Percentiles rank a stretch among this genome's conserved stretches.
Conservation (phyloP, 257 asterid species). For the Capsicum baccatum region DNA sequence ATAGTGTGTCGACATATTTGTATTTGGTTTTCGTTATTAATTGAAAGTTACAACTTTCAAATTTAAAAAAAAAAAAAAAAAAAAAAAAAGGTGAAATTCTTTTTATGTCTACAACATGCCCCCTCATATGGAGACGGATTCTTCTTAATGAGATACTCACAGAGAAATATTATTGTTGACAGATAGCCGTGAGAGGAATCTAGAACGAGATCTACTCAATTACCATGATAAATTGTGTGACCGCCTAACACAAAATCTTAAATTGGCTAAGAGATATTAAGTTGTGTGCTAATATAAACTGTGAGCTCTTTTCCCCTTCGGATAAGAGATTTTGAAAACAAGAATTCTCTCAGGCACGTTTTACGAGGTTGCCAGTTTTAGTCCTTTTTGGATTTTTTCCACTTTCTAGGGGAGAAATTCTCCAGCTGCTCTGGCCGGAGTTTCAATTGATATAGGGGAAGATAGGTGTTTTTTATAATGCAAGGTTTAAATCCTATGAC, state of each 20-base stretch:
- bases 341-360: too few species aligned
- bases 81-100: neutral
- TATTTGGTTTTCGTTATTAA: neutral
- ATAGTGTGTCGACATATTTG: neutral
- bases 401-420: too few species aligned
- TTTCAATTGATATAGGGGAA: too few species aligned
- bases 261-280: neutral
- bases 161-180: neutral
- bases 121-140: neutral
- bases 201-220: neutral
- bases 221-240: neutral
- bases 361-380: too few species aligned
- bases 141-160: conserved; percentile 8
- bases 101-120: neutral
- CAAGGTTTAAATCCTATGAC: too few species aligned
- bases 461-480: too few species aligned
- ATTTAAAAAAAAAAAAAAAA: neutral
- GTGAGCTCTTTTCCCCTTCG: too few species aligned
- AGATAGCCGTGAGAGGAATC: neutral
- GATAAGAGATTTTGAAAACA: too few species aligned
- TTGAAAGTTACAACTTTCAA: neutral
- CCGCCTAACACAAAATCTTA: neutral
- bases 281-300: too few species aligned
- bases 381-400: too few species aligned
- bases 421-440: too few species aligned